Percentiles rank a stretch among this genome's conserved stretches.
These are phyloP conservation scores for Candida vaughaniae DNA, from an alignment of 805 yeast species.

Conservation along the genomic window DNA sequence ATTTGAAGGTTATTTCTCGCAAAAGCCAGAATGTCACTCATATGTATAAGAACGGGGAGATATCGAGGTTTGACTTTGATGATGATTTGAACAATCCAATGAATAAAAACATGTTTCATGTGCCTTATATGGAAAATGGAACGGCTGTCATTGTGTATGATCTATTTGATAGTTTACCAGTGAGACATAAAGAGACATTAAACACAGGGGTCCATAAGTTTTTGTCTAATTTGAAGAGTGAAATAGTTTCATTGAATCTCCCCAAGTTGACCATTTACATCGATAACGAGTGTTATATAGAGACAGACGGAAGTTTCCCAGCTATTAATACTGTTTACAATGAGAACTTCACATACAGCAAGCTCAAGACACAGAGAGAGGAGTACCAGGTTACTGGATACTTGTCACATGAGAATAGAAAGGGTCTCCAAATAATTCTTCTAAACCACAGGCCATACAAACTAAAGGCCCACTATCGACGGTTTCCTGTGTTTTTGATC, in stretches of 20 bases:
- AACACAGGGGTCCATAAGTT: neutral
- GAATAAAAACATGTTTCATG: conserved; percentile 4
- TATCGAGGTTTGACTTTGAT: neutral
- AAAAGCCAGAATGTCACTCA: too few species aligned
- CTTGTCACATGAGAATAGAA: neutral
- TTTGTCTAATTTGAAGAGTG: neutral
- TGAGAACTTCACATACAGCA: neutral
- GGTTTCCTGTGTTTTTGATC: conserved; percentile 6
- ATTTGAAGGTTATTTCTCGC: conserved; percentile 49
- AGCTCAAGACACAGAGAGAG: neutral
- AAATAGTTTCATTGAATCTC: conserved; percentile 1
- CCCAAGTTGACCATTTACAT: neutral
- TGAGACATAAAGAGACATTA: conserved; percentile 31
- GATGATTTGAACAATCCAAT: conserved; percentile 3
- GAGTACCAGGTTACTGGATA: conserved; percentile 1
- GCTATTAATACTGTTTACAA: conserved; percentile 1
- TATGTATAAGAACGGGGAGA: neutral
- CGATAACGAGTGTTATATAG: neutral
- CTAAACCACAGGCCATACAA: conserved; percentile 5
- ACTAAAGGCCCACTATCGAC: neutral
- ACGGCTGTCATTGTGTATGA: conserved; percentile 37
- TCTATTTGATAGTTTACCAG: conserved; percentile 45
- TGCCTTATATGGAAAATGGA: conserved; percentile 24
- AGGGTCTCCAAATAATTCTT: conserved; percentile 7
- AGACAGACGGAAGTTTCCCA: neutral